A percentile compares a stretch with the other conserved stretches of the same genome.
Evolutionary conservation across 2,329 filamentous ascomycete species (phyloP).

Genomic region (Alternaria sp.): DNA sequence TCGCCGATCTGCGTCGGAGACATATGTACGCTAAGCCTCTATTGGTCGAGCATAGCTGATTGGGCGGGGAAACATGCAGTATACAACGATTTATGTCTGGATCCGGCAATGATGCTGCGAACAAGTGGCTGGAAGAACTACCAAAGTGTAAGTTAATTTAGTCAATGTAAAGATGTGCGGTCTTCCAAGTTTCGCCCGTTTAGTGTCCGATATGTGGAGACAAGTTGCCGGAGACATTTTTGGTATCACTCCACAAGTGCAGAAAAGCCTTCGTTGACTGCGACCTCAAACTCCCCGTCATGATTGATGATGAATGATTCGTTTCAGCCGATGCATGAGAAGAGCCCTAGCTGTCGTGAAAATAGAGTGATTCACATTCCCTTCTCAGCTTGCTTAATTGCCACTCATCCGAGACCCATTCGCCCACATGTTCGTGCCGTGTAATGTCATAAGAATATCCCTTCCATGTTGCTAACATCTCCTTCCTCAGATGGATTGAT

Average conservation of each 20-base stretch:
- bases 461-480: neutral
- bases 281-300: neutral
- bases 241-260: neutral
- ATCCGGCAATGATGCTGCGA: neutral
- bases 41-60: slow-evolving; percentile 23
- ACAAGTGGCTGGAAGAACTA: neutral
- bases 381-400: neutral
- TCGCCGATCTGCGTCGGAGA: slow-evolving; percentile 32
- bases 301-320: neutral
- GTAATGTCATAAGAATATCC: slow-evolving; percentile 10
- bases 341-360: neutral
- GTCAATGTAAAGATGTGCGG: neutral
- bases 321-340: neutral
- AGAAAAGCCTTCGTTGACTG: neutral
- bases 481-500: neutral
- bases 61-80: neutral
- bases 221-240: slow-evolving; percentile 7
- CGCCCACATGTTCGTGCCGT: neutral
- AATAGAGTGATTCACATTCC: neutral
- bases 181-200: neutral
- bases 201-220: neutral
- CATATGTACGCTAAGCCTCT: slow-evolving; percentile 21
- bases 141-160: slow-evolving; percentile 12
- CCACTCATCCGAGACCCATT: neutral
- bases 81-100: neutral